These are phyloP conservation scores for Porcisia hertigi DNA, from an alignment of 208 protist genomes.

Conservation along the genomic window DNA sequence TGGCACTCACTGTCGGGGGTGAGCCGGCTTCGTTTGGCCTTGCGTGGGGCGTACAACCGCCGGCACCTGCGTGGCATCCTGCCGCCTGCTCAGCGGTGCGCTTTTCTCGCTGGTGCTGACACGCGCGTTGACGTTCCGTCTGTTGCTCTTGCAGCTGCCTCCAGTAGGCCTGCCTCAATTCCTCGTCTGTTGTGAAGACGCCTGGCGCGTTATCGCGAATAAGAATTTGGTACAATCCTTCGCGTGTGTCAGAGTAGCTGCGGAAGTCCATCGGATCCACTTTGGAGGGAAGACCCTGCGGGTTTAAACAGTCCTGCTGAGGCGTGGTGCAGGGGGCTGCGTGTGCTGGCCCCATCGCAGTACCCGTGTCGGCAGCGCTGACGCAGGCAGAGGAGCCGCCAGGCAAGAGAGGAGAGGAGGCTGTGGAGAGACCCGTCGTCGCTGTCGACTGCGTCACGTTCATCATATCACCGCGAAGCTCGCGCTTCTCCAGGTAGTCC, in stretches of 20 bases:
- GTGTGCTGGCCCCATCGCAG: no score
- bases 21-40: background rate
- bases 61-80: background rate
- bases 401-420: constrained; percentile 4
- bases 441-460: background rate
- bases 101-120: constrained; percentile 8
- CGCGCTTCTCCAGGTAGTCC: constrained; percentile 25
- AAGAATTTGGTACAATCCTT: constrained; percentile 69
- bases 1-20: background rate
- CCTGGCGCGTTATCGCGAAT: constrained; percentile 66
- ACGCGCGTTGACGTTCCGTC: constrained; percentile 22
- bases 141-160: constrained; percentile 43
- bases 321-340: constrained; percentile 3
- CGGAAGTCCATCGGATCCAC: constrained; percentile 36
- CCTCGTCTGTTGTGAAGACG: constrained; percentile 65
- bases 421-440: background rate
- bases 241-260: constrained; percentile 56
- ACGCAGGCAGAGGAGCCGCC: background rate
- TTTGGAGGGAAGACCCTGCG: constrained; percentile 8
- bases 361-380: background rate
- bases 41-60: background rate
- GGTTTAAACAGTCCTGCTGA: constrained; percentile 27
- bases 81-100: constrained; percentile 5
- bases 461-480: background rate
- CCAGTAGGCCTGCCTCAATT: constrained; percentile 58